phyloP scores from a whole-genome alignment of 441 rosid species.

The Gossypium laxum region DNA sequence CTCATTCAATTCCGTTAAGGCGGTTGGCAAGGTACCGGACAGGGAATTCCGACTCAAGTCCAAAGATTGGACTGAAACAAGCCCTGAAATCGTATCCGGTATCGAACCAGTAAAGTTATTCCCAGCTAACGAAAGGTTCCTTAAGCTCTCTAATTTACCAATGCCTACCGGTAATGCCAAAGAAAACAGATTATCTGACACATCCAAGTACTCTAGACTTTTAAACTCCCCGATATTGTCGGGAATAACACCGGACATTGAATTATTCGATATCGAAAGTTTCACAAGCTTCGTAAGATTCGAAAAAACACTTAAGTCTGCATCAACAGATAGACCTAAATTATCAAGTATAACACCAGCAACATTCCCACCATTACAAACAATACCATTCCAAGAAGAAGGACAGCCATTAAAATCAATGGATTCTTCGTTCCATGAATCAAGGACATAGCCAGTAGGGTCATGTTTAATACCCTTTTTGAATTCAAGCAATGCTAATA shows the following conservation, averaged over 20 bases:
- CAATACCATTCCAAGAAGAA: slow-evolving; percentile 87
- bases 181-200: slow-evolving; percentile 68
- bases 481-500: slow-evolving; percentile 80
- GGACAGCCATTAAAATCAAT: slow-evolving; percentile 92
- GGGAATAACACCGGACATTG: slow-evolving; percentile 61
- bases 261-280: slow-evolving; percentile 81
- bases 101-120: slow-evolving; percentile 80
- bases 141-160: slow-evolving; percentile 52
- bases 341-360: slow-evolving; percentile 81
- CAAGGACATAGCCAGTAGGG: slow-evolving; percentile 78
- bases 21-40: slow-evolving; percentile 53
- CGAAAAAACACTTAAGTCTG: slow-evolving; percentile 58
- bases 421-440: slow-evolving; percentile 93
- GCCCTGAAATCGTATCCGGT: slow-evolving; percentile 60
- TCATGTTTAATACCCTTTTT: slow-evolving; percentile 90
- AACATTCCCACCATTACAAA: slow-evolving; percentile 80
- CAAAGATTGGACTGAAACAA: slow-evolving; percentile 57
- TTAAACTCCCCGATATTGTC: slow-evolving; percentile 46
- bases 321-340: slow-evolving; percentile 66
- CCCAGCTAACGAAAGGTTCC: slow-evolving; percentile 68
- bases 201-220: slow-evolving; percentile 66
- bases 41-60: slow-evolving; percentile 78
- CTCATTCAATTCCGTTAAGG: slow-evolving; percentile 49
- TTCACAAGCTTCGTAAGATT: slow-evolving; percentile 83
- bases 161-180: slow-evolving; percentile 48